These are phyloP conservation scores for Plasmodium inui DNA, from an alignment of 169 alveolate species.

Conservation along the genomic window DNA sequence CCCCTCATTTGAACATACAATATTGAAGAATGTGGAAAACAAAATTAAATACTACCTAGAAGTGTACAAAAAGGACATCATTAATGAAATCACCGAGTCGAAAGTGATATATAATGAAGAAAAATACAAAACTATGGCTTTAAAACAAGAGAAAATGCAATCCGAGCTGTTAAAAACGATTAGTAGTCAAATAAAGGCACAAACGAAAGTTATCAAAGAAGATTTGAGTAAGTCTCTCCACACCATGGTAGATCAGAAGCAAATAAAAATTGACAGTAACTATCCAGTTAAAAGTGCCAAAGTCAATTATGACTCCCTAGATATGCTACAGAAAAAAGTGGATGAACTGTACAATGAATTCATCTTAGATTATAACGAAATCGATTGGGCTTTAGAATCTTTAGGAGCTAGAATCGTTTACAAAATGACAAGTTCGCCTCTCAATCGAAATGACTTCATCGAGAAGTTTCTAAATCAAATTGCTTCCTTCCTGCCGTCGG, in stretches of 20 bases:
- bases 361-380: slow-evolving; percentile 71
- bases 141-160: slow-evolving; percentile 56
- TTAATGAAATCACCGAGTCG: slow-evolving; percentile 65
- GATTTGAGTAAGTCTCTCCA: slow-evolving; percentile 29
- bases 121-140: slow-evolving; percentile 21
- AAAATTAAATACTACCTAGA: slow-evolving; percentile 69
- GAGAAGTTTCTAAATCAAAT: slow-evolving; percentile 62
- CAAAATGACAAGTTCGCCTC: slow-evolving; percentile 75
- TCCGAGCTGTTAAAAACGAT: slow-evolving; percentile 35
- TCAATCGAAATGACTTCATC: slow-evolving; percentile 63
- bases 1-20: slow-evolving; percentile 25
- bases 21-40: slow-evolving; percentile 40
- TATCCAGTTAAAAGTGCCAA: not conserved
- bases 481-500: slow-evolving; percentile 69
- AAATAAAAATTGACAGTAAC: slow-evolving; percentile 13
- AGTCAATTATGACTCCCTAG: slow-evolving; percentile 10
- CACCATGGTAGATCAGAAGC: slow-evolving; percentile 25
- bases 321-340: slow-evolving; percentile 59
- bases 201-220: slow-evolving; percentile 62
- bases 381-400: slow-evolving; percentile 76
- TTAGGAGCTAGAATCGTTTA: slow-evolving; percentile 73
- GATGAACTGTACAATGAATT: slow-evolving; percentile 70
- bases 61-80: slow-evolving; percentile 70
- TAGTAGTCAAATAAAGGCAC: slow-evolving; percentile 47
- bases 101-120: slow-evolving; percentile 67